Evolutionary conservation across 2,329 filamentous ascomycete species (phyloP).

Genomic region (Pseudogymnoascus pannorum): DNA sequence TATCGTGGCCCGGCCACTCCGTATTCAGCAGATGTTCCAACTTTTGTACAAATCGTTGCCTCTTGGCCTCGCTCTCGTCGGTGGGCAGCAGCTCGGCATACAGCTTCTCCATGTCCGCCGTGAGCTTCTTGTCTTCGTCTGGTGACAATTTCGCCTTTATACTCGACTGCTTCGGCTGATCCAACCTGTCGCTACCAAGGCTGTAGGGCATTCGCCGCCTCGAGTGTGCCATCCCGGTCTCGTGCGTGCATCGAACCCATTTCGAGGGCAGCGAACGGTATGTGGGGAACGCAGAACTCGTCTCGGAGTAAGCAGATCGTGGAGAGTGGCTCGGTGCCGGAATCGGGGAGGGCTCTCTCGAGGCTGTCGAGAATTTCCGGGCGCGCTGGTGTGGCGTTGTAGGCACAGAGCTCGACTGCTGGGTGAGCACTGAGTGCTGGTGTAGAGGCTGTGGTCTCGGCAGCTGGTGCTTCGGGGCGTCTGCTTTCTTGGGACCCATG

Average conservation of each 20-base stretch:
- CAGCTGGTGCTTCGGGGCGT: conserved; percentile 24
- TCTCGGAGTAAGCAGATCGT: conserved; percentile 83
- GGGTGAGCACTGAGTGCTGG: conserved; percentile 43
- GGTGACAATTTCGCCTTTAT: conserved; percentile 63
- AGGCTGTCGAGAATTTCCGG: conserved; percentile 72
- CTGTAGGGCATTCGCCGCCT: conserved; percentile 88
- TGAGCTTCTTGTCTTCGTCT: conserved; percentile 68
- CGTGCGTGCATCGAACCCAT: conserved; percentile 69
- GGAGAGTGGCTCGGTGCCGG: conserved; percentile 74
- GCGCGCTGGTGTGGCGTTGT: conserved; percentile 88
- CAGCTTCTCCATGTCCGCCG: conserved; percentile 74
- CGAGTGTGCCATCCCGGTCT: conserved; percentile 75
- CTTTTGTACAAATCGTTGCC: conserved; percentile 73
- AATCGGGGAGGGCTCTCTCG: conserved; percentile 73
- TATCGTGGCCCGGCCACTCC: conserved; percentile 86
- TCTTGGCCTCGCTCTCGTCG: conserved; percentile 66
- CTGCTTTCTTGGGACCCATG: conserved; percentile 29
- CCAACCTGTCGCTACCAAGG: conserved; percentile 71
- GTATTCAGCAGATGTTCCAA: conserved; percentile 81
- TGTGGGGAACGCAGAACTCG: conserved; percentile 65
- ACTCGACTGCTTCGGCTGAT: conserved; percentile 63
- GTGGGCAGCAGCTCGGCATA: conserved; percentile 83
- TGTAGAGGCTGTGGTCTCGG: conserved; percentile 31
- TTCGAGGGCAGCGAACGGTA: conserved; percentile 56
- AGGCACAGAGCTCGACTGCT: conserved; percentile 82